These are phyloP conservation scores for Colletotrichum costaricense DNA, from an alignment of 2,329 filamentous ascomycete genomes.

Conservation along the genomic window DNA sequence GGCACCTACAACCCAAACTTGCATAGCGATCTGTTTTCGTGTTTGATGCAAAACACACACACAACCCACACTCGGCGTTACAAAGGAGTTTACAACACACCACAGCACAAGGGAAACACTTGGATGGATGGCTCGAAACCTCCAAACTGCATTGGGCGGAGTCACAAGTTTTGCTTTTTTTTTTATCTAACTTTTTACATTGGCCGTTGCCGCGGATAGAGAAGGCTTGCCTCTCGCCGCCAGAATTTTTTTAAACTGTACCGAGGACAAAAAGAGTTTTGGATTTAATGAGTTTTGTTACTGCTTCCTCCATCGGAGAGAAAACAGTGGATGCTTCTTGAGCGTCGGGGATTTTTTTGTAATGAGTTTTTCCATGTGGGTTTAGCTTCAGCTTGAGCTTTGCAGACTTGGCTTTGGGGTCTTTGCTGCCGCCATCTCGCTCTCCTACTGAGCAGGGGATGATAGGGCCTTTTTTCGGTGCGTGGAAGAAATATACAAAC, in stretches of 20 bases:
- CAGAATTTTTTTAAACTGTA: neutral
- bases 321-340: neutral
- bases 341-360: conserved; percentile 3
- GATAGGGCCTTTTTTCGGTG: neutral
- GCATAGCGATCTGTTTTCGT: conserved; percentile 64
- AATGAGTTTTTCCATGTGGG: conserved; percentile 7
- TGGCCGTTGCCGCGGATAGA: neutral
- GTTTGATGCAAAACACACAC: conserved; percentile 33
- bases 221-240: conserved; percentile 14
- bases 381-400: neutral
- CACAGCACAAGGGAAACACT: conserved; percentile 3
- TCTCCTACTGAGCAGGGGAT: neutral
- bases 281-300: conserved; percentile 26
- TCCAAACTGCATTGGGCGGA: conserved; percentile 34
- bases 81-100: conserved; percentile 13
- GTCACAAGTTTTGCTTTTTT: conserved; percentile 14
- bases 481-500: conserved; percentile 10
- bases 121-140: neutral
- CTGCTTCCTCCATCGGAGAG: neutral
- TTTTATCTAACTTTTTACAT: neutral
- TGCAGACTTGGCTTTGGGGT: neutral
- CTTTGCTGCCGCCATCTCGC: neutral
- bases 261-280: conserved; percentile 5
- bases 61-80: conserved; percentile 25
- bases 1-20: conserved; percentile 57